Base-by-base conservation (phyloP, 2,329 filamentous ascomycete species). In the Fusarium liriodendri region DNA sequence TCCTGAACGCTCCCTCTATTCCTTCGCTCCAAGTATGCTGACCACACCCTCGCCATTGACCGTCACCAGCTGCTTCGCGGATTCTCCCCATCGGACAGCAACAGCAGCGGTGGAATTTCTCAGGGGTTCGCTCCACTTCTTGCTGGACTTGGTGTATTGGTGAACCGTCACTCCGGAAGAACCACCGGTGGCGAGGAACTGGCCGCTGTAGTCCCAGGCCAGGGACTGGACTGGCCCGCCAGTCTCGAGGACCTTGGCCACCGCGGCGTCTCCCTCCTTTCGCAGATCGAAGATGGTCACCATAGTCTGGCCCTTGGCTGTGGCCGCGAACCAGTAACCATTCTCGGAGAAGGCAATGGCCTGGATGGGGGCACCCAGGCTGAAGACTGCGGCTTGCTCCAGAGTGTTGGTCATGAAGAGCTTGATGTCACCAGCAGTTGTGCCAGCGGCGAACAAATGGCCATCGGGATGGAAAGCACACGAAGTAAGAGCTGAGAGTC, bases 401-500 rank as follows among this genome's bases (percentile, higher is more conserved):
- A 95, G 93, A 0, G 90, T 93, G 82, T 93, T 95, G 76, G 95
- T 92, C 83, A 98, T 94, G 84, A 94, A 98, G 62, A 99, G 89
- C 82, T 95, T 94, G 81, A 99, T 93, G 67, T 95, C 91, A 52
- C 95, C 95, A 58, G 93, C 88, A 11, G 86, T 85, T n/a, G 93
- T 94, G 72, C 96, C 97, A 4, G 93, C 93, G 42, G 95, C 96
- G 77, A 98, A 91, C 7, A 99, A 88, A 80, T 98, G 94, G n/a
- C 97, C 97, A 80, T 99, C 97, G 8, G 97, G 97, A 81, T 99
- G 97, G 88, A 99, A 98, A 37, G 93, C 90, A 73, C 92, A 93
- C 60, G 92, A 90, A 1, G 93, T 94, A 54, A 97, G 86, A 70
- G 92, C 94, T 93, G 38, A 80, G 20, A 67, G 42, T 4, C 22